phyloP scores from a whole-genome alignment of 164 flowering plant genomes.

The Umbilicus rupestris region DNA sequence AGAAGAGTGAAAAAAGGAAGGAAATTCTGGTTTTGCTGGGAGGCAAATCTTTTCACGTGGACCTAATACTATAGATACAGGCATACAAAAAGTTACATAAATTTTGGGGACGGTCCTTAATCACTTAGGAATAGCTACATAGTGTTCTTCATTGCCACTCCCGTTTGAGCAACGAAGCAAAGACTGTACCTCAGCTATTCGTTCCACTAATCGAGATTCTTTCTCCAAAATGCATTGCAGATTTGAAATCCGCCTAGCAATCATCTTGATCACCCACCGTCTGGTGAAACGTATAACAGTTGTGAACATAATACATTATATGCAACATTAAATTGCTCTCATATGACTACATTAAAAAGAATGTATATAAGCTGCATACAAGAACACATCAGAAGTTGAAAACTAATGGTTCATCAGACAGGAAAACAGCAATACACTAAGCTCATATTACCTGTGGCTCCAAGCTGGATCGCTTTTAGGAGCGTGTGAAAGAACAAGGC shows the following conservation, averaged over 20 bases:
- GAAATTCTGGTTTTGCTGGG: not conserved
- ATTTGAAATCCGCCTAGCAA: constrained; percentile 34
- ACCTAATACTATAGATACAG: not conserved
- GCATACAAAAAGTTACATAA: not conserved
- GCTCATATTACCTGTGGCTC: constrained; percentile 67
- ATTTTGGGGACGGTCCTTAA: not conserved
- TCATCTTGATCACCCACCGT: constrained; percentile 78
- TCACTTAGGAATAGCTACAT: constrained; percentile 19
- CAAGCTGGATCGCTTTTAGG: constrained; percentile 92
- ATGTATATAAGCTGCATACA: not conserved
- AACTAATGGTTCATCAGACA: too few relatives aligned
- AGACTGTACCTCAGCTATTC: constrained; percentile 75
- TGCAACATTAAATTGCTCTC: not conserved
- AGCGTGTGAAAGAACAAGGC: constrained; percentile 64
- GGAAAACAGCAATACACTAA: too few relatives aligned
- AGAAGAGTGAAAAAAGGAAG: too few relatives aligned
- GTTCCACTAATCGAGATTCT: constrained; percentile 77
- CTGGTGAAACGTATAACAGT: constrained; percentile 22
- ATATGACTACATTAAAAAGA: not conserved
- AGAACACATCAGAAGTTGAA: not conserved
- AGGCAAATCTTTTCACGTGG: not conserved
- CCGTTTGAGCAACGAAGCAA: constrained; percentile 28
- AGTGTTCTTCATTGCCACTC: constrained; percentile 22
- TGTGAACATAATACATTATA: not conserved
- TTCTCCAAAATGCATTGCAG: constrained; percentile 44